A percentile compares a stretch with the other conserved stretches of the same genome.
Evolutionary conservation across 2,329 filamentous ascomycete species (phyloP).

Genomic region (Sphaerostilbella broomeana): DNA sequence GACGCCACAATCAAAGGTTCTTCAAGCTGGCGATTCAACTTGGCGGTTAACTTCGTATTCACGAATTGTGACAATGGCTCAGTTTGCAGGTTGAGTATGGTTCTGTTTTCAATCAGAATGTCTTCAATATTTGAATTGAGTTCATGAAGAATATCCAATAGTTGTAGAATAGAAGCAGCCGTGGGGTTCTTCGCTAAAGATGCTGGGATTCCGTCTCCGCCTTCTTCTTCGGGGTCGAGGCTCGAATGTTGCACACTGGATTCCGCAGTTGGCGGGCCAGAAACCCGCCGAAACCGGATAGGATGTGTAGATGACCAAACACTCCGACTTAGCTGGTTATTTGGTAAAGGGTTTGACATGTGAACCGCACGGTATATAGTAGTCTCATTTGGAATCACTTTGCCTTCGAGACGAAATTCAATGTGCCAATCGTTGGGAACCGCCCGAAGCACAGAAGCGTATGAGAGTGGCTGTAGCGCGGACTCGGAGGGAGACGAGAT

Average conservation of each 20-base stretch:
- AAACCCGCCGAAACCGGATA: conserved; percentile 83
- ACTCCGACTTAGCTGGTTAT: conserved; percentile 65
- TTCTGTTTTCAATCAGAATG: conserved; percentile 66
- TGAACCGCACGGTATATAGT: conserved; percentile 95
- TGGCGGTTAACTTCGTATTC: conserved; percentile 96
- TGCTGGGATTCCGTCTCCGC: conserved; percentile 59
- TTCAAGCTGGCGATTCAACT: conserved; percentile 92
- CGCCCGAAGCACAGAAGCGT: conserved; percentile 75
- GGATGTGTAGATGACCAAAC: conserved; percentile 89
- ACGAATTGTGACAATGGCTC: conserved; percentile 92
- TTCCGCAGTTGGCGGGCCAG: conserved; percentile 74
- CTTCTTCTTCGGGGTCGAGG: conserved; percentile 44
- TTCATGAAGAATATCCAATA: conserved; percentile 86
- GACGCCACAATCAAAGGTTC: conserved; percentile 96
- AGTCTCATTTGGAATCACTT: conserved; percentile 80
- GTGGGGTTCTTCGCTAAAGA: conserved; percentile 78
- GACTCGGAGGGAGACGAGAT: conserved; percentile 46
- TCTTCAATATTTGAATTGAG: conserved; percentile 92
- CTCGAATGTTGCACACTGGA: conserved; percentile 51
- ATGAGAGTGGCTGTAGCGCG: conserved; percentile 65
- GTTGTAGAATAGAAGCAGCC: conserved; percentile 77
- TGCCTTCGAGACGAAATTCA: conserved; percentile 82
- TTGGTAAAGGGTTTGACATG: conserved; percentile 42
- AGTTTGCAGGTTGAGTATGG: conserved; percentile 61
- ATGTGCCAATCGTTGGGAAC: conserved; percentile 94